Evolutionary conservation across 148 eudicot genomes (phyloP), one percentile per base, ranked within the genome.

Genomic region (Arbutus unedo): DNA sequence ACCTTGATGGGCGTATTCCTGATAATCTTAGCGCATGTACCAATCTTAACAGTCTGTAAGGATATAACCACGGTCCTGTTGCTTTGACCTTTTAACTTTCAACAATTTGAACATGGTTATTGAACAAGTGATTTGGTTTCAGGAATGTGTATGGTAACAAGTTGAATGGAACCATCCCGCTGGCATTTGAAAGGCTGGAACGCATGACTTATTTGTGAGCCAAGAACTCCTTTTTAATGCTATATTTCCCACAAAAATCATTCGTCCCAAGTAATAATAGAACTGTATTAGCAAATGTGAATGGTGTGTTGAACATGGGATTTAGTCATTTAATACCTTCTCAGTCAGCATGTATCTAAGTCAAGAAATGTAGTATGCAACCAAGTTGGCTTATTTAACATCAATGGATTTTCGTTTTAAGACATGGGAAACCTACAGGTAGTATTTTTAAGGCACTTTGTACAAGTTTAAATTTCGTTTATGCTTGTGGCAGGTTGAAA

Each of bases 201-300:
- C 94, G 97, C 86, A 97, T 97, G 99, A 97, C 98, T 48, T 92
- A 97, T 79, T 83, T 97, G 99, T 97, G 81, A 92, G 97, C 88
- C 74, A n/a, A 16, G 43, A 13, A 19, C 67, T 55, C 38, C 51
- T 23, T 43, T 41, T 53, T 72, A 16, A 44, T 4, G 21, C 50
- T 16, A 9, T 19, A 18, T 18, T 73, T 16, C 50, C 18, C 23
- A 19, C n/a, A 45, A 19, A 19, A 43, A 45, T 73, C 31, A 73
- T 70, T 70, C 14, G 15, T 43, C 21, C 10, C 14, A 1, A 15
- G 44, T 4, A 25, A 8, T 64, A 64, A 31, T 25, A 67, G 19
- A 71, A 71, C 49, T 41, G 31, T n/a, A 60, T 60, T 60, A 2
- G 67, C 31, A n/a, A 60, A 8, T 7, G 8, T 60, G 67, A 8